Percentiles rank a stretch among this genome's conserved stretches.
These are phyloP conservation scores for Spathaspora gorwiae DNA, from an alignment of 805 yeast species.

Conservation along the genomic window DNA sequence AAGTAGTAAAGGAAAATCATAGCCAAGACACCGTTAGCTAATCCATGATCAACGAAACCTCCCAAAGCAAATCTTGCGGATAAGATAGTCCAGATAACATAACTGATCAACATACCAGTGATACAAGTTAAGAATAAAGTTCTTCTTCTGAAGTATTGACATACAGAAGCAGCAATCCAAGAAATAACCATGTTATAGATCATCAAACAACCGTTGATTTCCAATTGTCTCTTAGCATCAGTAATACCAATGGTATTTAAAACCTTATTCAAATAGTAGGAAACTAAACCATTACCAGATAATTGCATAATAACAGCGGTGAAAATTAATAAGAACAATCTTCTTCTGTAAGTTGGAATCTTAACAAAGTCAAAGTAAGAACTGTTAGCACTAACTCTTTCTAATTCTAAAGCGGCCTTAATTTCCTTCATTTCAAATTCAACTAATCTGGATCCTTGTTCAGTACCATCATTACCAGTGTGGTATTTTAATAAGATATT, in stretches of 20 bases:
- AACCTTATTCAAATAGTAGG: conserved; percentile 48
- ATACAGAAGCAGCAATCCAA: conserved; percentile 15
- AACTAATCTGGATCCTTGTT: conserved; percentile 21
- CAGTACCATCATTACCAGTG: conserved; percentile 32
- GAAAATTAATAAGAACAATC: conserved; percentile 32
- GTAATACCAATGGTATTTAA: conserved; percentile 51
- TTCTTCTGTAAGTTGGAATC: conserved; percentile 37
- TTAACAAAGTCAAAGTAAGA: conserved; percentile 35
- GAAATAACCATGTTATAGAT: conserved; percentile 40
- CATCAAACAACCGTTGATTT: conserved; percentile 49
- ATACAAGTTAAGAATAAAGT: conserved; percentile 23
- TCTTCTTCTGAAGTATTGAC: conserved; percentile 23
- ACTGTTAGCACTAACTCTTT: conserved; percentile 27
- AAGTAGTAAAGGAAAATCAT: conserved; percentile 21
- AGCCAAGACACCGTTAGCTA: conserved; percentile 19
- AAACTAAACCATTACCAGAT: conserved; percentile 50
- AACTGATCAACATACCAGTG: conserved; percentile 21
- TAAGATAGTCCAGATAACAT: conserved; percentile 21
- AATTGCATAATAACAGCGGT: conserved; percentile 39
- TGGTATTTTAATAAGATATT: conserved; percentile 35
- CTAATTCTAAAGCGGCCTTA: conserved; percentile 36
- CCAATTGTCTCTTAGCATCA: conserved; percentile 39
- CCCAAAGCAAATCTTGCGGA: conserved; percentile 18
- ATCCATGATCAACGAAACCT: conserved; percentile 10
- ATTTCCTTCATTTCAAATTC: conserved; percentile 39